Evolutionary conservation across 257 asterid genomes (phyloP), one percentile per base, ranked within the genome.

Genomic region (Nicotiana tomentosiformis): DNA sequence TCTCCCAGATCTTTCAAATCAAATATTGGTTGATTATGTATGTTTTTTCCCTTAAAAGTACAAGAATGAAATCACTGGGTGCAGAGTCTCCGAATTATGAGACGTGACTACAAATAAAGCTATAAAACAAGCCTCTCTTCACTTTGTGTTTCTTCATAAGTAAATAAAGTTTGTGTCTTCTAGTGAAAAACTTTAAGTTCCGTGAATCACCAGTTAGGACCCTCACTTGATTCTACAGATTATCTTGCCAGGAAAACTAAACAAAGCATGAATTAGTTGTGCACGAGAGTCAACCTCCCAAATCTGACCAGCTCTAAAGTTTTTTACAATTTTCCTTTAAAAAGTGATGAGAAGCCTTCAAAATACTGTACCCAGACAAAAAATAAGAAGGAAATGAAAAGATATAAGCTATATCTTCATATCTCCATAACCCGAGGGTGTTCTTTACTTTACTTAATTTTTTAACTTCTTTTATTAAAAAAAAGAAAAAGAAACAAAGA

Each of bases 301-400:
- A 46, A 74, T 49, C 35, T 49, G 39, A 74, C 37, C 20, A 43
- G 58, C 20, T 20, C 78, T 10, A 12, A 43, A 11, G 29, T 20
- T 30, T 72, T 0, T 1, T 0, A 14, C 3, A 46, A 0, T 0
- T 11, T 11, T 39, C 58, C 79, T 72, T 46, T 23, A 23, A 23
- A 49, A 60, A 74, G 15, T 74, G 3, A 20, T 20, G 23, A 20
- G 26, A 49, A 49, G 62, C 14, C 79, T 74, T 49, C 79, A 49
- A 49, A 74, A 0, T 26, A 49, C 62, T 2, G 29, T 74, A 74
- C 15, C 61, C 23, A 74, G 39, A 74, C 4, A 4, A 23, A 5
- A 46, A 30, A 6, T 12, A 65, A 66, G 46, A 72, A 33, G 79
- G 2, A 46, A 9, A 46, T 1, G 12, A 10, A 74, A 49, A 74